A percentile compares a stretch with the other conserved stretches of the same genome.
These are phyloP conservation scores for Aspergillus quadricinctus DNA, from an alignment of 2,329 filamentous ascomycete genomes.

Conservation along the genomic window DNA sequence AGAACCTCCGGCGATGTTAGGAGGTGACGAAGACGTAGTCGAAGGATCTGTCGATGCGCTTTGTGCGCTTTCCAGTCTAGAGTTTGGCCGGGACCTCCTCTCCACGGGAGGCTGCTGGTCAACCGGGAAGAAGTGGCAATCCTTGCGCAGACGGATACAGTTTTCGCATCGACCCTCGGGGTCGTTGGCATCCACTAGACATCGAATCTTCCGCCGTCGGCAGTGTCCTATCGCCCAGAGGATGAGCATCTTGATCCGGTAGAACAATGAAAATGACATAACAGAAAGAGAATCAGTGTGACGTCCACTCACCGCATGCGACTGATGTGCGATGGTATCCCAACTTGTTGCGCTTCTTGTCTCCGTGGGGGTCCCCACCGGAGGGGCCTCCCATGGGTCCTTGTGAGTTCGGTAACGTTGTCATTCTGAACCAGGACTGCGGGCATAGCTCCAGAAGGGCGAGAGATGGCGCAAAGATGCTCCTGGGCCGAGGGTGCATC, in stretches of 20 bases:
- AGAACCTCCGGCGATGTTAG: conserved; percentile 22
- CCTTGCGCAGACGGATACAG: conserved; percentile 90
- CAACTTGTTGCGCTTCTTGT: conserved; percentile 81
- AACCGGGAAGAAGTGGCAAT: conserved; percentile 88
- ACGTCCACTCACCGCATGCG: conserved; percentile 74
- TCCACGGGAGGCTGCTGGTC: conserved; percentile 64
- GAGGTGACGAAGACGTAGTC: conserved; percentile 48
- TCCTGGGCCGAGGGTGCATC: conserved; percentile 22
- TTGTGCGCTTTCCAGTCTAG: conserved; percentile 43
- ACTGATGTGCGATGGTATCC: conserved; percentile 94
- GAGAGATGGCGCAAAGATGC: conserved; percentile 14
- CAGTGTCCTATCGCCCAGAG: conserved; percentile 65
- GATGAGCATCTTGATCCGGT: conserved; percentile 14
- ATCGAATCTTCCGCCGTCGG: conserved; percentile 88
- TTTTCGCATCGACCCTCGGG: conserved; percentile 76
- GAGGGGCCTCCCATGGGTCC: conserved; percentile 13
- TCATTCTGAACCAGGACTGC: conserved; percentile 29
- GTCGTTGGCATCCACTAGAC: conserved; percentile 71
- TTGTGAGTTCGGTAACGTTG: conserved; percentile 30
- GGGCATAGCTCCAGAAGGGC: conserved; percentile 35
- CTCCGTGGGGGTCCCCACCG: conserved; percentile 43
- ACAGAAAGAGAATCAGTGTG: background rate
- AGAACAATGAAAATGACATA: background rate
- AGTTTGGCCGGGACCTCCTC: conserved; percentile 42
- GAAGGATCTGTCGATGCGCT: conserved; percentile 43